Evolutionary conservation across 2,329 filamentous ascomycete species (phyloP).

Genomic region (Raffaelea albimanens): DNA sequence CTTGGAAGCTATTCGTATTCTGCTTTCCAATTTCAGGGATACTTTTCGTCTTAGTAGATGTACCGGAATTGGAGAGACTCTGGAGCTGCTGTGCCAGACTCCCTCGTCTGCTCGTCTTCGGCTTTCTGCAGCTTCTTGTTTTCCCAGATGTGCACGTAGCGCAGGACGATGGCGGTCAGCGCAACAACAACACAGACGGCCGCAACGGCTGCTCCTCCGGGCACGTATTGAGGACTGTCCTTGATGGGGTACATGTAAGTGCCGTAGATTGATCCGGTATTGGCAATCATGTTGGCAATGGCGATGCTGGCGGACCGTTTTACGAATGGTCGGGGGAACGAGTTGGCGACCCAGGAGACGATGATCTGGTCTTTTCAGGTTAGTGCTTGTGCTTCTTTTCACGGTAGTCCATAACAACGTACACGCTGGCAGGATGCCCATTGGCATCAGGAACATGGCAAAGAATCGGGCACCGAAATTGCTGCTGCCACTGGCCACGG

Average conservation of each 20-base stretch:
- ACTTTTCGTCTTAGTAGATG: too few species aligned
- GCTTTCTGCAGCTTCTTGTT: conserved; percentile 47
- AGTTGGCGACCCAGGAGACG: conserved; percentile 60
- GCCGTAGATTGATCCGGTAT: conserved; percentile 39
- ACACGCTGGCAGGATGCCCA: conserved; percentile 37
- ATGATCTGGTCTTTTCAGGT: conserved; percentile 37
- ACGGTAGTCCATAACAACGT: conserved; percentile 9
- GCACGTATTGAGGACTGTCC: conserved; percentile 31
- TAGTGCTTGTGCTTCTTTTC: neutral
- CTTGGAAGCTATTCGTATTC: too few species aligned
- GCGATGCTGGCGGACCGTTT: conserved; percentile 57
- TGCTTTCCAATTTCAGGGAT: too few species aligned
- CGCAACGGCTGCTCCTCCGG: conserved; percentile 51
- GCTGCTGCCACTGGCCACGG: conserved; percentile 42
- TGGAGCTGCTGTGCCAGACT: neutral
- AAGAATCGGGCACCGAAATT: conserved; percentile 46
- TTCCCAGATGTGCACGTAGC: conserved; percentile 46
- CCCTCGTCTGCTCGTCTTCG: neutral
- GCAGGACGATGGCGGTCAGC: conserved; percentile 40
- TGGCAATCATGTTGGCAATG: conserved; percentile 58
- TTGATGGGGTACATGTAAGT: conserved; percentile 6
- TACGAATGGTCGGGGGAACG: conserved; percentile 60
- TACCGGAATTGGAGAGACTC: neutral
- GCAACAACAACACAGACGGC: conserved; percentile 53
- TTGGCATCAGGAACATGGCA: conserved; percentile 53